A percentile compares a stretch with the other conserved stretches of the same genome.
Conservation (phyloP, 1,139 yeast genomes). For the Suhomyces wounanorum region DNA sequence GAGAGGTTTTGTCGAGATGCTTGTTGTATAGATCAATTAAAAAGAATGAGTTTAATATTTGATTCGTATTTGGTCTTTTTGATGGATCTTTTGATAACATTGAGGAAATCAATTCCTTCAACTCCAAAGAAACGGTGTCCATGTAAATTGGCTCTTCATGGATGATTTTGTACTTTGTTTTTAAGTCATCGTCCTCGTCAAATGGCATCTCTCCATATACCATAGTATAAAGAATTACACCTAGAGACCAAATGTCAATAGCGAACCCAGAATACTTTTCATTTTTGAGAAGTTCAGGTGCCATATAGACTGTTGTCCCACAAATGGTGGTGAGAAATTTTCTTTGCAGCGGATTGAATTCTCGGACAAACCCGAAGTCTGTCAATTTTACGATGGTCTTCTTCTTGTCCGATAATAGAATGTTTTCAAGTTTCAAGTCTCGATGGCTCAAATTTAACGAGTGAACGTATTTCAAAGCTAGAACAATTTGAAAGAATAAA, state of each 20-base stretch:
- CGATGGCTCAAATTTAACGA: conserved; percentile 82
- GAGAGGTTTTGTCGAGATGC: conserved; percentile 27
- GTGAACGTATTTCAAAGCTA: conserved; percentile 87
- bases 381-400: conserved; percentile 66
- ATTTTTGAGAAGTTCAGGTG: conserved; percentile 79
- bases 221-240: conserved; percentile 89
- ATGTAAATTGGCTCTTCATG: conserved; percentile 62
- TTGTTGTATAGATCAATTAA: conserved; percentile 46
- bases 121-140: conserved; percentile 46
- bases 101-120: conserved; percentile 49
- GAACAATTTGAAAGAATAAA: conserved; percentile 74
- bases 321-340: conserved; percentile 78
- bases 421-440: conserved; percentile 86
- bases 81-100: conserved; percentile 70
- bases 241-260: conserved; percentile 90
- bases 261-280: conserved; percentile 79
- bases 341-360: conserved; percentile 54
- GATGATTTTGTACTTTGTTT: conserved; percentile 62
- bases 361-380: conserved; percentile 94
- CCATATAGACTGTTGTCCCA: conserved; percentile 96
- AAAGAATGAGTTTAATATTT: conserved; percentile 64
- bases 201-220: conserved; percentile 89
- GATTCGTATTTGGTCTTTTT: conserved; percentile 59
- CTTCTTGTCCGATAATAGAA: conserved; percentile 67
- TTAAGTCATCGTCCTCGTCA: conserved; percentile 75